Conservation (phyloP, 768 basidiomycete species). For the Suillus sp. region DNA sequence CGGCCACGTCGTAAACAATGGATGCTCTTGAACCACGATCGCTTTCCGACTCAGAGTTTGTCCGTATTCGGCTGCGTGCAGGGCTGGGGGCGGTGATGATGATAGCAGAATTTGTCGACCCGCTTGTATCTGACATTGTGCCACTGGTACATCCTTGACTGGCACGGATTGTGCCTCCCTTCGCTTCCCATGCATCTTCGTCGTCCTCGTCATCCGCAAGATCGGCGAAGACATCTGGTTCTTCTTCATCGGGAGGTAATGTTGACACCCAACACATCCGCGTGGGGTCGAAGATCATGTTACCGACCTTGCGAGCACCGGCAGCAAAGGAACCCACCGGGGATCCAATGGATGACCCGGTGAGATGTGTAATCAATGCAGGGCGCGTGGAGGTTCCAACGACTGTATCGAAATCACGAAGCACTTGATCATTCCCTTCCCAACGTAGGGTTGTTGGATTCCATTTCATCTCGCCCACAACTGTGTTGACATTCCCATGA, state of each 20-base stretch:
- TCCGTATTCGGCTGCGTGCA: slow-evolving; percentile 60
- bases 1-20: slow-evolving; percentile 76
- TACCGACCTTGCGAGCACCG: slow-evolving; percentile 89
- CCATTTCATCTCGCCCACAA: slow-evolving; percentile 97
- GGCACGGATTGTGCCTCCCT: slow-evolving; percentile 80
- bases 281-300: slow-evolving; percentile 96
- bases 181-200: slow-evolving; percentile 66
- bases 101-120: slow-evolving; percentile 27
- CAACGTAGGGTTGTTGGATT: slow-evolving; percentile 88
- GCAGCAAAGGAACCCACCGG: slow-evolving; percentile 73
- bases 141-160: slow-evolving; percentile 38
- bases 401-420: slow-evolving; percentile 86
- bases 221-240: slow-evolving; percentile 94
- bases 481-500: slow-evolving; percentile 43
- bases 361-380: slow-evolving; percentile 92
- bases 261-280: slow-evolving; percentile 96
- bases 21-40: slow-evolving; percentile 76
- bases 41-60: slow-evolving; percentile 75
- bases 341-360: slow-evolving; percentile 83
- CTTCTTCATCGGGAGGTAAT: slow-evolving; percentile 83
- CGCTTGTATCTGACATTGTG: slow-evolving; percentile 31
- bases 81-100: slow-evolving; percentile 56
- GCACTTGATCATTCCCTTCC: slow-evolving; percentile 95
- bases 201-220: slow-evolving; percentile 91
- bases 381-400: slow-evolving; percentile 86